Conservation (phyloP, 345 rosid genomes). For the Aurinia saxatilis region DNA sequence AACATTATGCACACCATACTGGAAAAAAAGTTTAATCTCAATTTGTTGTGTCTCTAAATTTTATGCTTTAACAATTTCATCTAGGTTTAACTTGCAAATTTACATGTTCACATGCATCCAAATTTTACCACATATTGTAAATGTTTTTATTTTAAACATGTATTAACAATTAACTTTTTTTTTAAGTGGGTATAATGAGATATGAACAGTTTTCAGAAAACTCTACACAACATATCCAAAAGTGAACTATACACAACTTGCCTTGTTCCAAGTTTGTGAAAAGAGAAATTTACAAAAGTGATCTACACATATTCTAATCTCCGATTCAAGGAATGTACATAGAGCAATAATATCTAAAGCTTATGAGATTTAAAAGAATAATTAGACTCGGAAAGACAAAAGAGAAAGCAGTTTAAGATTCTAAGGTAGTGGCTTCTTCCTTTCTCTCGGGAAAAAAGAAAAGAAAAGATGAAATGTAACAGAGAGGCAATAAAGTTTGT, state of each 20-base stretch:
- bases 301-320: constrained; percentile 8
- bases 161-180: too few species aligned
- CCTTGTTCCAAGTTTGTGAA: background rate
- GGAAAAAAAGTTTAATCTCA: too few species aligned
- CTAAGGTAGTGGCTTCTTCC: constrained; percentile 27
- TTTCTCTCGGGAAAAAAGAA: constrained; percentile 17
- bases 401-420: constrained; percentile 20
- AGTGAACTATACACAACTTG: background rate
- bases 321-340: constrained; percentile 8
- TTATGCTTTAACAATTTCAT: too few species aligned
- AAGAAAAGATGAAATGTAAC: constrained; percentile 21
- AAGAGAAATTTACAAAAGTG: constrained; percentile 16
- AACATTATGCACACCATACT: too few species aligned
- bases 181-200: background rate
- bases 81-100: too few species aligned
- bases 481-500: constrained; percentile 24
- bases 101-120: background rate
- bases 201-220: background rate
- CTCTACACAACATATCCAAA: background rate
- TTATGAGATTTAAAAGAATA: constrained; percentile 2
- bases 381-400: constrained; percentile 14
- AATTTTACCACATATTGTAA: background rate
- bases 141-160: background rate
- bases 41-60: too few species aligned
- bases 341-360: constrained; percentile 1